Conservation (phyloP, 495 filamentous ascomycete species). For the Aspergillus avenaceus region DNA sequence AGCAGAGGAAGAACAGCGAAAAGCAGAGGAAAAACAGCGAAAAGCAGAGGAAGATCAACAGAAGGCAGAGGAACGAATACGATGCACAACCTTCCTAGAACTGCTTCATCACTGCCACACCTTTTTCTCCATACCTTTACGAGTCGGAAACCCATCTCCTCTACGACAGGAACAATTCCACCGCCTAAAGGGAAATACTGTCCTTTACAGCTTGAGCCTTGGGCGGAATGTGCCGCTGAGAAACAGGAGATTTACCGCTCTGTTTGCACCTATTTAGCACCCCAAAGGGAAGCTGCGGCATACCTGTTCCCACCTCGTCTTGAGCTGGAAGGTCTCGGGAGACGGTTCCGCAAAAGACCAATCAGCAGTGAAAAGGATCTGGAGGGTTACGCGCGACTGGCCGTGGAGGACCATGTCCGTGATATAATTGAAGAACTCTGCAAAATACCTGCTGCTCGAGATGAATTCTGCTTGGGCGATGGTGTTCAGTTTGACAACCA, state of each 20-base stretch:
- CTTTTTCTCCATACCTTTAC: slow-evolving; percentile 16
- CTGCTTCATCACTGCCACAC: slow-evolving; percentile 25
- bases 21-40: too few relatives aligned
- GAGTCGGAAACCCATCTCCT: slow-evolving; percentile 25
- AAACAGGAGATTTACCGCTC: slow-evolving; percentile 25
- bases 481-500: slow-evolving; percentile 28
- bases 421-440: slow-evolving; percentile 25
- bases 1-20: too few relatives aligned
- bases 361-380: slow-evolving; percentile 29
- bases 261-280: slow-evolving; percentile 20
- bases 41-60: slow-evolving; percentile 5
- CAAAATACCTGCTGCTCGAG: slow-evolving; percentile 24
- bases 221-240: slow-evolving; percentile 24
- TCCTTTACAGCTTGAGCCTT: slow-evolving; percentile 23
- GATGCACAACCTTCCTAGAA: slow-evolving; percentile 27
- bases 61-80: slow-evolving; percentile 8
- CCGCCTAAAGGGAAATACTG: slow-evolving; percentile 26
- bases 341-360: slow-evolving; percentile 6
- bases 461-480: slow-evolving; percentile 21
- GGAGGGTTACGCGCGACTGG: slow-evolving; percentile 25
- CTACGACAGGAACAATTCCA: slow-evolving; percentile 25
- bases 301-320: slow-evolving; percentile 11
- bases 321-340: slow-evolving; percentile 12
- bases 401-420: slow-evolving; percentile 28
- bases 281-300: slow-evolving; percentile 7